Evolutionary conservation across 495 filamentous ascomycete species (phyloP).

Genomic region (Penicillium bovifimosum): DNA sequence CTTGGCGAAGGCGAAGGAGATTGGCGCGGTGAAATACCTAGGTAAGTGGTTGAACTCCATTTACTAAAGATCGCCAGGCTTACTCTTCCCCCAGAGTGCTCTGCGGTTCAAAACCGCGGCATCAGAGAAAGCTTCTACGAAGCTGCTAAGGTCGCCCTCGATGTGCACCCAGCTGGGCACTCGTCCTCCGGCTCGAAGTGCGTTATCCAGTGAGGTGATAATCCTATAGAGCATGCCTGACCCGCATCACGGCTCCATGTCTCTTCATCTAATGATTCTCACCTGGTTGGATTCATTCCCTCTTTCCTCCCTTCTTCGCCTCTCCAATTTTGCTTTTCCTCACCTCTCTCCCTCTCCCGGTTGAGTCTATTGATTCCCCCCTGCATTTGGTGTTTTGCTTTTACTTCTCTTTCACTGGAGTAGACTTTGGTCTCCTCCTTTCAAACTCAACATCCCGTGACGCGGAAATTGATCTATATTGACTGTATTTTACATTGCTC

Average conservation of each 20-base stretch:
- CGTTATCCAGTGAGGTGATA: constrained; percentile 29
- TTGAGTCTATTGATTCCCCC: constrained; percentile 24
- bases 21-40: constrained; percentile 82
- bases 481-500: constrained; percentile 18
- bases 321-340: neutral
- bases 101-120: constrained; percentile 92
- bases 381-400: constrained; percentile 18
- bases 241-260: neutral
- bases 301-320: neutral
- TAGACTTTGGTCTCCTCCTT: neutral
- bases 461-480: neutral
- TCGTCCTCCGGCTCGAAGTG: constrained; percentile 32
- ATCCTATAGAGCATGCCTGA: neutral
- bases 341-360: neutral
- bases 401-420: constrained; percentile 3
- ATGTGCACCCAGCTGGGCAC: constrained; percentile 58
- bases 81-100: constrained; percentile 68
- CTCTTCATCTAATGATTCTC: neutral
- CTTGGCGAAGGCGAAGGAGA: constrained; percentile 84
- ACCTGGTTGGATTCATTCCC: neutral
- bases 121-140: constrained; percentile 99
- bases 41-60: constrained; percentile 40
- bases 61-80: neutral
- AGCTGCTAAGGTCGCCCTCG: constrained; percentile 91
- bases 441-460: neutral